Evolutionary conservation across 2,329 filamentous ascomycete species (phyloP), one percentile per base, ranked within the genome.

Genomic region (Thelonectria rubi): DNA sequence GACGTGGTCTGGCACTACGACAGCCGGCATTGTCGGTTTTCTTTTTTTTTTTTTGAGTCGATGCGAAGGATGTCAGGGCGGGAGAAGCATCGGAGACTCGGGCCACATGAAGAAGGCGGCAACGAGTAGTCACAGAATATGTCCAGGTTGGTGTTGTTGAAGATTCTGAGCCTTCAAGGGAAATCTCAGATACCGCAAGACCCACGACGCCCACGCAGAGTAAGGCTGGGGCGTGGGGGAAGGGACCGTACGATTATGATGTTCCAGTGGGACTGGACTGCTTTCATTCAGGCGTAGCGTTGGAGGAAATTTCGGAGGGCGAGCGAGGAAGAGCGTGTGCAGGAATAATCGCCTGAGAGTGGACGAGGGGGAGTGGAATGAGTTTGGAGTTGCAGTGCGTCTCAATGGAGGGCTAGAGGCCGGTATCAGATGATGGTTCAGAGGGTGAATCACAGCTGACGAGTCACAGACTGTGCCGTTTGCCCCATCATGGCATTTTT

Each of bases 1-100:
- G 46, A 26, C 47, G 52, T 61, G 45, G 30, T 61, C 49, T 58
- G 56, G 42, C 15, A 30, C 24, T 21, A 68, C 40, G 37, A 58
- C 63, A 37, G 69, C 70, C 17, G 69, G 69, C 69, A 71, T 71
- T 47, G 46, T 55, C 37, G 37, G 53, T 11, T 26, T 20, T n/a
- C n/a, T n/a, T n/a, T n/a, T n/a, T n/a, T n/a, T n/a, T n/a, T 45
- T 18, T 45, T 20, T 18, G 32, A 34, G 8, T 12, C n/a, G 18
- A 39, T n/a, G n/a, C 15, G 7, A 24, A 24, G 24, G 4, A 24
- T 26, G 54, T 43, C 50, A 52, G 49, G 17, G 34, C 30, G 30
- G 20, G 30, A 30, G 51, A 51, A 18, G 26, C 18, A 26, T 15
- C 39, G 18, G 37, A 45, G 37, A 17, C 34, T 24, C 39, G 20